These are phyloP conservation scores for Heliamphora pulchella DNA, from an alignment of 179 eudicot genomes.

Conservation along the genomic window DNA sequence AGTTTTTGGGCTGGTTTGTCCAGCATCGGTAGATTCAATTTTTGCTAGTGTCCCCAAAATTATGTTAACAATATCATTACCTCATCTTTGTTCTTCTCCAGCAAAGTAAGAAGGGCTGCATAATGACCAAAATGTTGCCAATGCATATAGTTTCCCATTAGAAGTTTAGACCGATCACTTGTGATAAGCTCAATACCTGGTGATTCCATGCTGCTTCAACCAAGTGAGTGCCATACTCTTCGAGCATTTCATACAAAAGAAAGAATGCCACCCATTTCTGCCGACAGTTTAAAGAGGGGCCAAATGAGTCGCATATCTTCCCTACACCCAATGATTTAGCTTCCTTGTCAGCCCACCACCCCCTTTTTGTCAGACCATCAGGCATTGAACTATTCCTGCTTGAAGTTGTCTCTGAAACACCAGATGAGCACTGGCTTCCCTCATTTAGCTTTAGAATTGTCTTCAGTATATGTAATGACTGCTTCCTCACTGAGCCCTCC, in stretches of 20 bases:
- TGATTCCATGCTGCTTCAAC: constrained; percentile 99
- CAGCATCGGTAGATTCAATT: neutral
- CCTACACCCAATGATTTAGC: constrained; percentile 85
- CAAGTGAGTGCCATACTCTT: constrained; percentile 98
- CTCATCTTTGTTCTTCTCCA: neutral
- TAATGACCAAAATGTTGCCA: neutral
- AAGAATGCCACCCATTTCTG: constrained; percentile 85
- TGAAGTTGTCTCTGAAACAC: constrained; percentile 35
- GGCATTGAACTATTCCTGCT: constrained; percentile 31
- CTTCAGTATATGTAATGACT: constrained; percentile 67
- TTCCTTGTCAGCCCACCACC: constrained; percentile 83
- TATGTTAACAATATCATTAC: neutral
- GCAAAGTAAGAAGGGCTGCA: neutral
- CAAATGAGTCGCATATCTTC: constrained; percentile 34
- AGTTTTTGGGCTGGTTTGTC: neutral
- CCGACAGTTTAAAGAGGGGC: constrained; percentile 29
- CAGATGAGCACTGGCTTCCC: constrained; percentile 28
- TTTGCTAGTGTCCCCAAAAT: neutral
- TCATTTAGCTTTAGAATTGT: constrained; percentile 38
- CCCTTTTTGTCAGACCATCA: constrained; percentile 60
- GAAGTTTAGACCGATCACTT: neutral
- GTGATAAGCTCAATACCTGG: constrained; percentile 45
- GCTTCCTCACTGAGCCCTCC: constrained; percentile 81
- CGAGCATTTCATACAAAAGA: constrained; percentile 97
- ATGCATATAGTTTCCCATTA: neutral